Conservation (phyloP, 139 green algal genomes). For the Eudorina sp. region DNA sequence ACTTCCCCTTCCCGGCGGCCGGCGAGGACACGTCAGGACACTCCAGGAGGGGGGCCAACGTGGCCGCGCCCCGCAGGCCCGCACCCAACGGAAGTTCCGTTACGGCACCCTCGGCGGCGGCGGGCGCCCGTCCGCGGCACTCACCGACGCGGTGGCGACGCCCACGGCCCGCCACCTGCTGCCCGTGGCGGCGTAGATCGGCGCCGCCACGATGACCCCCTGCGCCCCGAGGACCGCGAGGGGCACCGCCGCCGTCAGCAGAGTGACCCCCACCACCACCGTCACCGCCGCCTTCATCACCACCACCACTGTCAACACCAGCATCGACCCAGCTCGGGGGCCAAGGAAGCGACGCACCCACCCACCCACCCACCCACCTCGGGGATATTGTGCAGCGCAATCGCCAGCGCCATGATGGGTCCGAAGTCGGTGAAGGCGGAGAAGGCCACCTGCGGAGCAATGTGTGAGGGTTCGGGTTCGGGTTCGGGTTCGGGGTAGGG, state of each 20-base stretch:
- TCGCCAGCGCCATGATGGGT: conserved; percentile 83
- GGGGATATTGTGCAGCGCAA: conserved; percentile 94
- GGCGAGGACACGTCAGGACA: too few species aligned
- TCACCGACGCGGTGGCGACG: conserved; percentile 76
- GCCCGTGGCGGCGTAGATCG: conserved; percentile 91
- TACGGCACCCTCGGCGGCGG: too few species aligned
- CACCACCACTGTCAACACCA: too few species aligned
- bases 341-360: not conserved
- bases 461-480: too few species aligned
- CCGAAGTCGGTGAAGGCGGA: conserved; percentile 85
- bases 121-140: too few species aligned
- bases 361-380: conserved; percentile 52
- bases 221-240: conserved; percentile 60
- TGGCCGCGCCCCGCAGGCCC: too few species aligned
- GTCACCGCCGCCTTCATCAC: too few species aligned
- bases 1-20: not conserved
- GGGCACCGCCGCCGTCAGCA: too few species aligned
- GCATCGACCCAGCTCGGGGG: too few species aligned
- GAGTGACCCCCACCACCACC: too few species aligned
- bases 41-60: too few species aligned
- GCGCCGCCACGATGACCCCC: conserved; percentile 89
- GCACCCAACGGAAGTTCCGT: too few species aligned
- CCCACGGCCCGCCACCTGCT: conserved; percentile 80
- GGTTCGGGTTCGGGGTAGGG: not conserved
- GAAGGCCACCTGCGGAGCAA: conserved; percentile 72